Base-by-base conservation (phyloP, 306 rosid genomes). In the Cicer pinnatifidum region DNA sequence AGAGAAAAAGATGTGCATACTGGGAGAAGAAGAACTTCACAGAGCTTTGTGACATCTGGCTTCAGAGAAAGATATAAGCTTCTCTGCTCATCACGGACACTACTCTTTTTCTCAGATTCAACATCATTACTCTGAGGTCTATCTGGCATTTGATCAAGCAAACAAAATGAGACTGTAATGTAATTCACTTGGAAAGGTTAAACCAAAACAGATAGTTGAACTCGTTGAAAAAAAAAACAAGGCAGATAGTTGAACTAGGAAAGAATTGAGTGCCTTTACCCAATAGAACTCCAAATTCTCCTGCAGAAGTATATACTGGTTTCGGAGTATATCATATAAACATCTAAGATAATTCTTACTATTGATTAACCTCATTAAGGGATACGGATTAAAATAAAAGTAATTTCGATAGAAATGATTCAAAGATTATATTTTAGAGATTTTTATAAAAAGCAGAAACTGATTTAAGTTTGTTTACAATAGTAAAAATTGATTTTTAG, bases 301-400 rank as follows among this genome's bases (percentile, higher is more conserved):
- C 90, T 86, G 85, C 85, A 78, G 7, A 80, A 86, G 43, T 47
- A 79, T 50, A 75, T 39, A 69, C 78, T 69, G 78, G 48, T 69
- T 70, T 89, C 54, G 80, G 66, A 69, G 48, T 48, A 62, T 37
- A 61, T 62, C 69, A 78, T 53, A 67, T 39, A 79, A 72, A 54
- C 23, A 58, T 52, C 59, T 66, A 38, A 62, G 71, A 72, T 37
- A 48, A 50, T 67, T 70, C 59, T 38, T 33, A 43, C 67, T 66
- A 69, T 19, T 63, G 38, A 33, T 12, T 73, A 58, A 57, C 68
- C 67, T 69, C 82, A 61, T 43, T 75, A 67, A 33, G 9, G 19
- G 17, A 16, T 57, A 20, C 39, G 20, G 7, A 23, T 57, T 38
- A 57, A 57, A 20, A 20, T 57, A 23, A 57, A 57, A 10, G 39